These are phyloP conservation scores for Phytopythium aichiense DNA, from an alignment of 352 stramenopile species.

Conservation along the genomic window DNA sequence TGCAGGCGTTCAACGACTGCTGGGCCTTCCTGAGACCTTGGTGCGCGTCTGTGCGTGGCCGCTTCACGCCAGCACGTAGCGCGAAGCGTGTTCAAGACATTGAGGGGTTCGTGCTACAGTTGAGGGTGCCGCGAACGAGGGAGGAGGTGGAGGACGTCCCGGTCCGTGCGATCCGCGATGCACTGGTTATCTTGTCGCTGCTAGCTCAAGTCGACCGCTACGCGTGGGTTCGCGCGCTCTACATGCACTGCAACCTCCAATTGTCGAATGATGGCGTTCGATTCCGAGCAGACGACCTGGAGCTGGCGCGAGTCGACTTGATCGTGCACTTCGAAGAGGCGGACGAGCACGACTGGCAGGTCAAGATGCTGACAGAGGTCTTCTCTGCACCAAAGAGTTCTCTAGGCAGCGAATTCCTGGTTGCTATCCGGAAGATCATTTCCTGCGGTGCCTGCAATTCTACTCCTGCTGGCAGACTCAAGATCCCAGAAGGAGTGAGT, in stretches of 20 bases:
- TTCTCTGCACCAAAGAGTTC: not conserved
- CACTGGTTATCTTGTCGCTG: not conserved
- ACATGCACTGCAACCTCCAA: not conserved
- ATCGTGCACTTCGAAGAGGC: not conserved
- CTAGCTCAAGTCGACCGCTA: not conserved
- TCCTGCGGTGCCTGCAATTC: not conserved
- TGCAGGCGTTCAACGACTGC: not conserved
- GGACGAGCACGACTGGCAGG: not conserved
- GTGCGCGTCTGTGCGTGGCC: not conserved
- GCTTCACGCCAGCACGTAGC: not conserved
- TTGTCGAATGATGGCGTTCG: not conserved
- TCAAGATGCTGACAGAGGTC: not conserved
- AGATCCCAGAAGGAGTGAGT: not conserved
- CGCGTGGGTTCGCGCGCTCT: not conserved
- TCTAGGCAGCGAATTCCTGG: not conserved
- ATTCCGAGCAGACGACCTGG: not conserved
- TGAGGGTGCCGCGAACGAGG: not conserved
- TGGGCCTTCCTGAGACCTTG: constrained; percentile 1
- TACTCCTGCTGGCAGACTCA: not conserved
- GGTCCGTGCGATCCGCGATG: not conserved
- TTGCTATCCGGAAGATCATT: not conserved
- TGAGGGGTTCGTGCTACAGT: not conserved
- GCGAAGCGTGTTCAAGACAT: too few relatives aligned
- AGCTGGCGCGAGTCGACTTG: not conserved
- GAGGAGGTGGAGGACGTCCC: not conserved